Conservation (phyloP, 1,139 yeast species). For the Sugiyamaella neomexicana region DNA sequence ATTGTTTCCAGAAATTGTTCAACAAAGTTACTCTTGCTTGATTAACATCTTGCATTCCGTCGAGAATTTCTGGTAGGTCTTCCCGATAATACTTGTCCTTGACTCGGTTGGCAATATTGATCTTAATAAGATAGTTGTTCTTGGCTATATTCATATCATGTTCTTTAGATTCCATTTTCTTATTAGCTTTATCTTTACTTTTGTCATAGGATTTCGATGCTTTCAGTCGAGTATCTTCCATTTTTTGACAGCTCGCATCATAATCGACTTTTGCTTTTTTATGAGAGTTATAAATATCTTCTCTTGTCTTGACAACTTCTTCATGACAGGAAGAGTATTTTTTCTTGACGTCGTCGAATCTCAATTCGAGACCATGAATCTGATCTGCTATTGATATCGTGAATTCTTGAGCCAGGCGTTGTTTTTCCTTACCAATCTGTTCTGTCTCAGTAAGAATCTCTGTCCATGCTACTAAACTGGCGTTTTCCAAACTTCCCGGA, state of each 20-base stretch:
- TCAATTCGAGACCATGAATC: conserved; percentile 53
- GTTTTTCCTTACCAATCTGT: conserved; percentile 67
- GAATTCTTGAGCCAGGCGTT: conserved; percentile 61
- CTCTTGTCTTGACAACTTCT: conserved; percentile 58
- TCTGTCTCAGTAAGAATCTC: conserved; percentile 87
- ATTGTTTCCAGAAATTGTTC: conserved; percentile 68
- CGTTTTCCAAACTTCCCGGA: conserved; percentile 92
- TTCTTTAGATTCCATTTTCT: conserved; percentile 61
- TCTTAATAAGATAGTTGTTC: conserved; percentile 75
- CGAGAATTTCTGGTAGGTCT: conserved; percentile 89
- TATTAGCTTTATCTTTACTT: conserved; percentile 57
- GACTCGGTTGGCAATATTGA: conserved; percentile 82
- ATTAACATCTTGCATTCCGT: conserved; percentile 79
- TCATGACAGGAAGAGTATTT: conserved; percentile 62
- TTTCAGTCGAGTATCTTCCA: conserved; percentile 80
- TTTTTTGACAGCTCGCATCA: conserved; percentile 73
- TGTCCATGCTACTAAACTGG: conserved; percentile 92
- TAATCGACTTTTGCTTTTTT: conserved; percentile 70
- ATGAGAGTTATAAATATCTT: conserved; percentile 62
- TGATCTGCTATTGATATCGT: conserved; percentile 63
- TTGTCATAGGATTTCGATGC: conserved; percentile 49
- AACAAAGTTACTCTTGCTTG: conserved; percentile 73
- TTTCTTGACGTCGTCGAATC: conserved; percentile 55
- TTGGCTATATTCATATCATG: conserved; percentile 83
- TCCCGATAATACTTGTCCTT: conserved; percentile 93